Evolutionary conservation across 768 basidiomycete species (phyloP).

Genomic region (Boletus edulis): DNA sequence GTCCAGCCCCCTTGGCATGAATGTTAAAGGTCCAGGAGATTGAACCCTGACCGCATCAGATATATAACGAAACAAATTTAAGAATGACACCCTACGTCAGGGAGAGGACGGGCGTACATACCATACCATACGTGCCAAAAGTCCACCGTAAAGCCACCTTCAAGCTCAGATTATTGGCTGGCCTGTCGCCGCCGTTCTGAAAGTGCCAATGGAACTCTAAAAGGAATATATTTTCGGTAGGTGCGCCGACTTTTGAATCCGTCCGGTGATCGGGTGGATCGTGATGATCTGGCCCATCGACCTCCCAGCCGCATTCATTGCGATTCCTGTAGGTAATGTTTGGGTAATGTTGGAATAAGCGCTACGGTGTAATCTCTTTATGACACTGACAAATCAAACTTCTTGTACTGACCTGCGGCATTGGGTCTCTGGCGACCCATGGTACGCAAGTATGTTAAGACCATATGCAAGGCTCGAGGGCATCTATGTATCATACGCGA

Average conservation of each 20-base stretch:
- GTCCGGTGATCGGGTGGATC: background rate
- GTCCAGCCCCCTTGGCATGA: background rate
- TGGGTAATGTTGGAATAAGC: background rate
- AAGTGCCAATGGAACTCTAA: constrained; percentile 11
- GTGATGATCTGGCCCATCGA: no score
- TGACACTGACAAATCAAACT: background rate
- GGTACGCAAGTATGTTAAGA: no score
- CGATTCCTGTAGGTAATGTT: background rate
- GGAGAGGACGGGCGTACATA: background rate
- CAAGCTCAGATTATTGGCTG: background rate
- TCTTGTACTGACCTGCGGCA: background rate
- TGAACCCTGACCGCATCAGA: background rate
- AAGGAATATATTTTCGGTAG: background rate
- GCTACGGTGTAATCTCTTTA: background rate
- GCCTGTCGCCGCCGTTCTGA: background rate
- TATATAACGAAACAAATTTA: background rate
- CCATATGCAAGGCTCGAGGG: no score
- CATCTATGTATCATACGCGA: no score
- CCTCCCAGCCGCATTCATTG: constrained; percentile 1
- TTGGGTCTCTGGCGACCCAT: background rate
- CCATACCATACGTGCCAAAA: background rate
- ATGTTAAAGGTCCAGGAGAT: background rate
- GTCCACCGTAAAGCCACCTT: constrained; percentile 3
- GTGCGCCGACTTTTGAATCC: background rate
- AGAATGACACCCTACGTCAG: background rate